phyloP scores from a whole-genome alignment of 306 rosid genomes.

The Abrus pulchellus region DNA sequence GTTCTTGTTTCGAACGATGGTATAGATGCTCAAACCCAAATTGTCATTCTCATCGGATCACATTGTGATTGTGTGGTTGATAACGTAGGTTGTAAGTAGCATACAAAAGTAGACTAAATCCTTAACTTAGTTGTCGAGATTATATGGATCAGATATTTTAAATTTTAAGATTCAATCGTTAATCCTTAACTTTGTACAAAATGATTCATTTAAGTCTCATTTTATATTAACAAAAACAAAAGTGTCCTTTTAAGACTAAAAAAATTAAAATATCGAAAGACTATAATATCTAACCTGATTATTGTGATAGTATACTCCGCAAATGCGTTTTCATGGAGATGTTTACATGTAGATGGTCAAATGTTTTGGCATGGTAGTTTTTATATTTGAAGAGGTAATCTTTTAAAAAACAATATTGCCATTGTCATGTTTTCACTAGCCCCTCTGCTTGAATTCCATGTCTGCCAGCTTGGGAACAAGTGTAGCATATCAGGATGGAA shows the following conservation, averaged over 20 bases:
- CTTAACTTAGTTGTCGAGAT: no score
- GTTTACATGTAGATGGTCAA: conserved; percentile 48
- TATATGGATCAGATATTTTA: no score
- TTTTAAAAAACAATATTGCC: conserved; percentile 1
- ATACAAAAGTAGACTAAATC: neutral
- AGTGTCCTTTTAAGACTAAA: no score
- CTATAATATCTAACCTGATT: no score
- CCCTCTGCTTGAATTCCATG: neutral
- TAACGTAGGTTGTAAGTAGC: conserved; percentile 13
- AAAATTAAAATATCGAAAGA: no score
- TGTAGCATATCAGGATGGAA: conserved; percentile 18
- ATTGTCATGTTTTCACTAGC: conserved; percentile 20
- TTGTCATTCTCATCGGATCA: conserved; percentile 8
- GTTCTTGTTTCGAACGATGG: conserved; percentile 40
- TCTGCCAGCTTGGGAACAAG: conserved; percentile 34
- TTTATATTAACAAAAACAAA: no score
- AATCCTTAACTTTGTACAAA: no score
- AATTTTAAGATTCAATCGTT: no score
- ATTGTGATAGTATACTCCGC: no score
- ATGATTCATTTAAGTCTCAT: no score
- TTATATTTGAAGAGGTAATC: conserved; percentile 29
- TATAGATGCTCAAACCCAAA: neutral
- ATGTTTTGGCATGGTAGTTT: neutral
- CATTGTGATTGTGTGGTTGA: neutral
- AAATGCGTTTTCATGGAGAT: neutral